phyloP scores from a whole-genome alignment of 1,284 basidiomycete genomes.

The Irpex sp. region DNA sequence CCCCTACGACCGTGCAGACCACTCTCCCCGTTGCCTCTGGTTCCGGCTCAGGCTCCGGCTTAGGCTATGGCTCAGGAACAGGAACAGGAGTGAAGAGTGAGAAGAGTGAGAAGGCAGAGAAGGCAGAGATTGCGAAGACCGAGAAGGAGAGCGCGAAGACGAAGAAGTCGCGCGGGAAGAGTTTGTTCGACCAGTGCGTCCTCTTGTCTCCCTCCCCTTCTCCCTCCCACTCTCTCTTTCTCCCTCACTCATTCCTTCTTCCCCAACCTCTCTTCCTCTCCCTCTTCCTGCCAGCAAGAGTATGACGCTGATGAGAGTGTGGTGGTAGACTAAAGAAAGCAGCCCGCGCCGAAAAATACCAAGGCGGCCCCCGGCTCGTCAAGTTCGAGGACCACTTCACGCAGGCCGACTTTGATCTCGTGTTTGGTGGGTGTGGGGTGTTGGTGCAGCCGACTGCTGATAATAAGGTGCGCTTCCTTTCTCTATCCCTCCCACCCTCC shows the following conservation, averaged over 20 bases:
- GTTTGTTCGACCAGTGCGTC: conserved; percentile 34
- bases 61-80: conserved; percentile 6
- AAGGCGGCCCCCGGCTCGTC: conserved; percentile 23
- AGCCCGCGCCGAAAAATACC: conserved; percentile 41
- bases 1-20: conserved; percentile 21
- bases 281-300: too few relatives aligned
- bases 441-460: conserved; percentile 4
- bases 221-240: not conserved
- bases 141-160: conserved; percentile 29
- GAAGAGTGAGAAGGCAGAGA: conserved; percentile 24
- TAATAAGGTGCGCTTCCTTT: conserved; percentile 5
- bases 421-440: conserved; percentile 6
- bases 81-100: not conserved
- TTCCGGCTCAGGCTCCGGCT: conserved; percentile 15
- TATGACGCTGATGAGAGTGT: not conserved
- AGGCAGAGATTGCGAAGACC: too few relatives aligned
- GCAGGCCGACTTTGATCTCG: conserved; percentile 7
- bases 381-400: conserved; percentile 11
- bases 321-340: conserved; percentile 35
- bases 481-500: not conserved
- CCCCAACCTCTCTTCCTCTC: not conserved
- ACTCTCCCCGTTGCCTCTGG: conserved; percentile 10
- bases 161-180: conserved; percentile 34
- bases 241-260: too few relatives aligned
- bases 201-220: too few relatives aligned